phyloP scores from a whole-genome alignment of 1,139 yeast species.

The Yamadazyma buinensis region DNA sequence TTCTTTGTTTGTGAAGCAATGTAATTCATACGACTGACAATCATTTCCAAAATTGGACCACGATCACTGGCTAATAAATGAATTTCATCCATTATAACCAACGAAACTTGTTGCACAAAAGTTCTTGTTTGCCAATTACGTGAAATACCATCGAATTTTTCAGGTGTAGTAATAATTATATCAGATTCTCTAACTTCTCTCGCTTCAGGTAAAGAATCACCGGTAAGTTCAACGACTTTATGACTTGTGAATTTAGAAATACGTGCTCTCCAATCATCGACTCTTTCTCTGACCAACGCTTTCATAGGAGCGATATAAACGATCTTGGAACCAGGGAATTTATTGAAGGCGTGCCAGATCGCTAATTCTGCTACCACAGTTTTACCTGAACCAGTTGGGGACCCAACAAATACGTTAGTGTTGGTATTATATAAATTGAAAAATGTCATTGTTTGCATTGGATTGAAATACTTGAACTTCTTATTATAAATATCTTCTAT shows the following conservation, averaged over 20 bases:
- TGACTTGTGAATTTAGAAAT: slow-evolving; percentile 61
- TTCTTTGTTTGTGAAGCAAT: slow-evolving; percentile 72
- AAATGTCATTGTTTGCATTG: slow-evolving; percentile 98
- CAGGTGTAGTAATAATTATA: slow-evolving; percentile 94
- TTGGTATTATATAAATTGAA: slow-evolving; percentile 80
- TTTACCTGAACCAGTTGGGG: slow-evolving; percentile 99
- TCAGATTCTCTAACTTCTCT: slow-evolving; percentile 84
- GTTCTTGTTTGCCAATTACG: slow-evolving; percentile 97
- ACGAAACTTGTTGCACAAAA: slow-evolving; percentile 85
- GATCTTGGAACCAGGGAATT: slow-evolving; percentile 75
- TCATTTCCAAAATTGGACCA: slow-evolving; percentile 97
- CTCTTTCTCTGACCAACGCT: slow-evolving; percentile 94
- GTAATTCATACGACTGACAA: slow-evolving; percentile 96
- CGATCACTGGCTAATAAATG: slow-evolving; percentile 96
- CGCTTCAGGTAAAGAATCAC: slow-evolving; percentile 93
- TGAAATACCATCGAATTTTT: slow-evolving; percentile 97
- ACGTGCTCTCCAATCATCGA: slow-evolving; percentile 86
- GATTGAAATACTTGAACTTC: slow-evolving; percentile 85
- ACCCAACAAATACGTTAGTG: slow-evolving; percentile 85
- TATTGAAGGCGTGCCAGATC: slow-evolving; percentile 89
- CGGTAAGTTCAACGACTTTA: slow-evolving; percentile 87
- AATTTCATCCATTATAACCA: slow-evolving; percentile 97
- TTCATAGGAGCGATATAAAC: slow-evolving; percentile 99
- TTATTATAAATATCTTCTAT: slow-evolving; percentile 64
- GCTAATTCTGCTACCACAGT: slow-evolving; percentile 97